A percentile compares a stretch with the other conserved stretches of the same genome.
phyloP scores from a whole-genome alignment of 208 protist species.

The Crithidia bombi region DNA sequence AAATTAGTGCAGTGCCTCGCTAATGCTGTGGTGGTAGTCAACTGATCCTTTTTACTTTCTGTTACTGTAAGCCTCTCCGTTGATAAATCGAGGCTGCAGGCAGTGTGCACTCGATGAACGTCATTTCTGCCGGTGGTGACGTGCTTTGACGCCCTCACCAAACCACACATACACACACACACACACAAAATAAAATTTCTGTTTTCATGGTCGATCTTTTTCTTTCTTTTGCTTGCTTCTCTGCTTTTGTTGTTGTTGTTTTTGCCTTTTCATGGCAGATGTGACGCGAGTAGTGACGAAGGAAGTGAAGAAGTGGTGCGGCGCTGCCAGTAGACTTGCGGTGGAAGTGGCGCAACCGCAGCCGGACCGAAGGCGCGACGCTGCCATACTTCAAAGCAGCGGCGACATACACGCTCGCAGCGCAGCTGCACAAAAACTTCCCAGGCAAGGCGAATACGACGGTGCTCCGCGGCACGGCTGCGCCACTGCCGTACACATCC shows the following conservation, averaged over 20 bases:
- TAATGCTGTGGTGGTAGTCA: too few relatives aligned
- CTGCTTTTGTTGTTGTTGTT: neutral
- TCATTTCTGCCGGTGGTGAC: too few relatives aligned
- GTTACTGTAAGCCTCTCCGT: too few relatives aligned
- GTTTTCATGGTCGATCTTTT: too few relatives aligned
- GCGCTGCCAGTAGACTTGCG: neutral
- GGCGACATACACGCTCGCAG: constrained; percentile 39
- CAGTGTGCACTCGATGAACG: too few relatives aligned
- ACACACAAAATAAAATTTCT: too few relatives aligned
- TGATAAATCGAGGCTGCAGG: too few relatives aligned
- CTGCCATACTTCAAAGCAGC: constrained; percentile 56
- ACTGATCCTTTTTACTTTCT: too few relatives aligned
- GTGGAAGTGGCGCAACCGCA: neutral
- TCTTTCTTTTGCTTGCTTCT: neutral
- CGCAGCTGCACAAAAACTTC: constrained; percentile 59
- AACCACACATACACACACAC: too few relatives aligned
- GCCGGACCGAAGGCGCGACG: constrained; percentile 36
- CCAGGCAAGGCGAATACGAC: constrained; percentile 39
- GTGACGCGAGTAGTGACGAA: constrained; percentile 1
- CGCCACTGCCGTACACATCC: constrained; percentile 71
- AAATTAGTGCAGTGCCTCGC: too few relatives aligned
- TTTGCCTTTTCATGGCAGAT: neutral
- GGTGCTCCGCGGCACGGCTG: constrained; percentile 29
- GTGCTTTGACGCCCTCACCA: too few relatives aligned
- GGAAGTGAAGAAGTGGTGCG: neutral